phyloP scores from a whole-genome alignment of 495 filamentous ascomycete genomes.

The Bombardia bombarda region DNA sequence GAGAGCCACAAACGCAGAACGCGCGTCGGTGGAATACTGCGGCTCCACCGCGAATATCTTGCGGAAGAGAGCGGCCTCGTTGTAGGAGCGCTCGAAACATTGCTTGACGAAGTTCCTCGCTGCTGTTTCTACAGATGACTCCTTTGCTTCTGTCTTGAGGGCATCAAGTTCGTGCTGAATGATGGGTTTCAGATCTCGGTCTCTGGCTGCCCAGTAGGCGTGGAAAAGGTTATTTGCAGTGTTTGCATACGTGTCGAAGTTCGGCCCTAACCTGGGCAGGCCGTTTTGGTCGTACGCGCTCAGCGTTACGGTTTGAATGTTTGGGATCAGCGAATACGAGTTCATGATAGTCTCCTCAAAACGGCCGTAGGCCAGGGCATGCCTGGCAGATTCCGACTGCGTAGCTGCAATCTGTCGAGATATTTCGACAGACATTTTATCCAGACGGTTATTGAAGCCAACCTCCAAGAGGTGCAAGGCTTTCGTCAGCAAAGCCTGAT shows the following conservation, averaged over 20 bases:
- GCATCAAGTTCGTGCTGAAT: constrained; percentile 45
- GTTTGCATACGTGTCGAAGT: constrained; percentile 54
- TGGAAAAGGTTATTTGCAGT: constrained; percentile 42
- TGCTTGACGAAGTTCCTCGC: constrained; percentile 42
- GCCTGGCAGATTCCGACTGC: constrained; percentile 40
- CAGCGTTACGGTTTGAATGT: constrained; percentile 34
- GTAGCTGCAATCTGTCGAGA: constrained; percentile 36
- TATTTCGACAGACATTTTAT: constrained; percentile 37
- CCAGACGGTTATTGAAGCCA: constrained; percentile 37
- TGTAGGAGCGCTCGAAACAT: constrained; percentile 39
- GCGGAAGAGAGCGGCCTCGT: constrained; percentile 38
- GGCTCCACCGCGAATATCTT: constrained; percentile 43
- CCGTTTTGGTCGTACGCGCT: constrained; percentile 58
- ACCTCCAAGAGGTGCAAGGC: constrained; percentile 47
- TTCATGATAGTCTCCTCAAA: constrained; percentile 41
- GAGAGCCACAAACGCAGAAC: constrained; percentile 35
- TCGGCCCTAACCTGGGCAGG: constrained; percentile 44
- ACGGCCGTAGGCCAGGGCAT: constrained; percentile 43
- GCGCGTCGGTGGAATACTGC: constrained; percentile 31
- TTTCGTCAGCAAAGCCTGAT: constrained; percentile 66
- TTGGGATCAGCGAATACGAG: constrained; percentile 36
- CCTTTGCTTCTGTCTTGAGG: constrained; percentile 39
- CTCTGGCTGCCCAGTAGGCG: constrained; percentile 34
- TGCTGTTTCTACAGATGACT: constrained; percentile 33
- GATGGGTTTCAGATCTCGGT: constrained; percentile 44